phyloP scores from a whole-genome alignment of 208 protist species.

The Leishmania turanica region DNA sequence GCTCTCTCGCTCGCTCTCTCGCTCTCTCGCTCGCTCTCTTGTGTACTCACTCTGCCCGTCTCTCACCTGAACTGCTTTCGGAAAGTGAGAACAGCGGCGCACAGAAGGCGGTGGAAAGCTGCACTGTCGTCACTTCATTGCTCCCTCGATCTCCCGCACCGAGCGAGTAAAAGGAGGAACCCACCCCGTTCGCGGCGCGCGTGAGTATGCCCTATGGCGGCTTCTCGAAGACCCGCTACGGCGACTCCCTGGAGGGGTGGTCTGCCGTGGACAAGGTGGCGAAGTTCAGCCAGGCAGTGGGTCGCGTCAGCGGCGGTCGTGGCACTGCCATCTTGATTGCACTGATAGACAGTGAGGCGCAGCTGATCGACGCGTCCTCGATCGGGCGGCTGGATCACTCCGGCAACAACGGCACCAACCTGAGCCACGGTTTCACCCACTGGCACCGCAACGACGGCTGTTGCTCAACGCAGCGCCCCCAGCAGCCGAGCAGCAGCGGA shows the following conservation, averaged over 20 bases:
- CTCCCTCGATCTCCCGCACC: not conserved
- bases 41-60: not conserved
- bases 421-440: not conserved
- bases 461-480: not conserved
- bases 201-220: conserved; percentile 6
- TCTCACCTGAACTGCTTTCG: not conserved
- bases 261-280: conserved; percentile 76
- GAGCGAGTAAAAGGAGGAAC: not conserved
- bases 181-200: not conserved
- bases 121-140: not conserved
- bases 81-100: not conserved
- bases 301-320: conserved; percentile 59
- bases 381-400: not conserved
- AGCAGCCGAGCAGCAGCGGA: not conserved
- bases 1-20: too few relatives aligned
- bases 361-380: conserved; percentile 16
- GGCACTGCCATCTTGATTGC: conserved; percentile 79
- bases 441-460: not conserved
- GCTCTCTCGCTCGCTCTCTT: not conserved
- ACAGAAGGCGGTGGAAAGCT: not conserved
- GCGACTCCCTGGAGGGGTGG: conserved; percentile 50
- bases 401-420: not conserved
- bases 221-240: conserved; percentile 16
- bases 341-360: conserved; percentile 21
- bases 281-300: conserved; percentile 79